phyloP scores from a whole-genome alignment of 164 flowering plant species.

The Magnolia kwangsiensis region DNA sequence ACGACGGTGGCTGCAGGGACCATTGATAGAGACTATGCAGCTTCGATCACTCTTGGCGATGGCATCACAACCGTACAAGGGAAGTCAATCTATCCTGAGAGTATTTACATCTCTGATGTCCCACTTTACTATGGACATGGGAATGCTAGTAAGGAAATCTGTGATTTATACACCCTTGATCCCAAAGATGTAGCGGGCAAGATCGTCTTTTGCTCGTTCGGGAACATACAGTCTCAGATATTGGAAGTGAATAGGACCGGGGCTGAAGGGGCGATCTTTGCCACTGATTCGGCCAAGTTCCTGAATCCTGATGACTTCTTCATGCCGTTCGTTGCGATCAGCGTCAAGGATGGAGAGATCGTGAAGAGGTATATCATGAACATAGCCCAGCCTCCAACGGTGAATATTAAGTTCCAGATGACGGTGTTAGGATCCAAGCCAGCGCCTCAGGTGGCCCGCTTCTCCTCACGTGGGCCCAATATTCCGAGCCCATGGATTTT shows the following conservation, averaged over 20 bases:
- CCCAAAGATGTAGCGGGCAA: slow-evolving; percentile 3
- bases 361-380: slow-evolving; percentile 15
- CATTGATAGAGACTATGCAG: slow-evolving; percentile 17
- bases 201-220: slow-evolving; percentile 20
- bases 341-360: slow-evolving; percentile 15
- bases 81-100: slow-evolving; percentile 30
- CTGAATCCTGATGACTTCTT: slow-evolving; percentile 13
- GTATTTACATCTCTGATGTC: slow-evolving; percentile 19
- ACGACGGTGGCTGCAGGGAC: slow-evolving; percentile 25
- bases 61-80: slow-evolving; percentile 21
- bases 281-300: slow-evolving; percentile 10
- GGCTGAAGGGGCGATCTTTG: slow-evolving; percentile 24
- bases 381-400: slow-evolving; percentile 5
- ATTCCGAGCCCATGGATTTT: slow-evolving; percentile 20
- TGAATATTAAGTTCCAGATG: slow-evolving; percentile 22
- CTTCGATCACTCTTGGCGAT: slow-evolving; percentile 13
- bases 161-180: neutral
- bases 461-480: slow-evolving; percentile 36
- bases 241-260: slow-evolving; percentile 13
- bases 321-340: slow-evolving; percentile 23
- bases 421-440: slow-evolving; percentile 28
- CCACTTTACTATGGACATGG: slow-evolving; percentile 32
- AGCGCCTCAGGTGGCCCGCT: slow-evolving; percentile 33
- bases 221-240: neutral
- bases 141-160: slow-evolving; percentile 18